Conservation (phyloP, 164 flowering plant species). For the Pachysandra terminalis region DNA sequence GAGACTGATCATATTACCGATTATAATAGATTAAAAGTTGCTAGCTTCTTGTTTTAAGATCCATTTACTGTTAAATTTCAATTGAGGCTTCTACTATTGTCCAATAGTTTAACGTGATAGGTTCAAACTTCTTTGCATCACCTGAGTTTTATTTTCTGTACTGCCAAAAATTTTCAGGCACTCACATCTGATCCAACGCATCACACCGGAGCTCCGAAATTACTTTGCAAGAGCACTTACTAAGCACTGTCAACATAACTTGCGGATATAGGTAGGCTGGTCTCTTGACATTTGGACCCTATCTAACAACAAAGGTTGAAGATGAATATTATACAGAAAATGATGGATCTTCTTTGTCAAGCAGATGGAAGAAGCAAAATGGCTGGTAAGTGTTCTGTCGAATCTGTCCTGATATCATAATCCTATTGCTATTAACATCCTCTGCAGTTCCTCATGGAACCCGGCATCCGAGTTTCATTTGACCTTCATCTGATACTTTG, state of each 20-base stretch:
- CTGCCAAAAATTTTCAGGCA: conserved; percentile 50
- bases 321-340: conserved; percentile 17
- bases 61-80: too few relatives aligned
- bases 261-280: conserved; percentile 34
- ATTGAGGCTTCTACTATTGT: too few relatives aligned
- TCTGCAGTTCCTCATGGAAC: conserved; percentile 1
- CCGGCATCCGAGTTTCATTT: background rate
- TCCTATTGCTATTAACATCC: too few relatives aligned
- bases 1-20: too few relatives aligned
- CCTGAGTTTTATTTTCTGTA: background rate
- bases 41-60: too few relatives aligned
- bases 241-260: conserved; percentile 40
- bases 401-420: too few relatives aligned
- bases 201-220: conserved; percentile 72
- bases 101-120: background rate
- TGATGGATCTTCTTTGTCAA: background rate
- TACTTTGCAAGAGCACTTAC: conserved; percentile 67
- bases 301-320: conserved; percentile 23
- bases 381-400: background rate
- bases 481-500: conserved; percentile 1
- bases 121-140: background rate
- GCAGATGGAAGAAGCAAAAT: background rate
- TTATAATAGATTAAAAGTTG: too few relatives aligned
- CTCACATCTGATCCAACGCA: conserved; percentile 58
- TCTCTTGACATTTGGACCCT: too few relatives aligned